Conservation (phyloP, 164 flowering plant species). For the Dillenia turbinata region DNA sequence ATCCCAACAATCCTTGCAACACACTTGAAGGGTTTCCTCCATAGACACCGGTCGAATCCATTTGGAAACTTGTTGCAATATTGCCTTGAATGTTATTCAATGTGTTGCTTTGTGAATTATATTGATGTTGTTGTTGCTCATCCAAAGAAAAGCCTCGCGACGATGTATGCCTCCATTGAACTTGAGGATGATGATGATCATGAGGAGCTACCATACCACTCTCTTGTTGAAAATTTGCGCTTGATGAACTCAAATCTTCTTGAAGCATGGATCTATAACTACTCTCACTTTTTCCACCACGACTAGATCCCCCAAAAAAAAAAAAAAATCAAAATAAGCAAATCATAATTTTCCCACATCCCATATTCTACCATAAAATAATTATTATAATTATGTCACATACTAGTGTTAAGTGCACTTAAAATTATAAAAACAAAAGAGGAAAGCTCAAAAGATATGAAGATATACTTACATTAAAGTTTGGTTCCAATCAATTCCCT, state of each 20-base stretch:
- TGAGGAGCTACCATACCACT: slow-evolving; percentile 13
- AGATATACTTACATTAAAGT: slow-evolving; percentile 35
- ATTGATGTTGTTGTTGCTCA: slow-evolving; percentile 21
- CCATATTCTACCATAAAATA: background rate
- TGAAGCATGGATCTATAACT: slow-evolving; percentile 52
- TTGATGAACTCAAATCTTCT: slow-evolving; percentile 22
- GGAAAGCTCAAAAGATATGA: background rate
- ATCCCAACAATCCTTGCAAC: slow-evolving; percentile 38
- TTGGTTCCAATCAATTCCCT: slow-evolving; percentile 34
- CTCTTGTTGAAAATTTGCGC: slow-evolving; percentile 27
- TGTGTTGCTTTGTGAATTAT: slow-evolving; percentile 28
- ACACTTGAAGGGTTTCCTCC: slow-evolving; percentile 32
- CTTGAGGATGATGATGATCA: background rate
- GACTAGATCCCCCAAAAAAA: slow-evolving; percentile 14
- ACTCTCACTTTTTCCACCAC: slow-evolving; percentile 38
- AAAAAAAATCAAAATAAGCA: background rate
- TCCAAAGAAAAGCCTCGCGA: slow-evolving; percentile 39
- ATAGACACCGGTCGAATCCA: slow-evolving; percentile 27
- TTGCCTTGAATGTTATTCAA: slow-evolving; percentile 18
- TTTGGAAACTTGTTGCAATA: slow-evolving; percentile 16
- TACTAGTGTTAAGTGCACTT: background rate
- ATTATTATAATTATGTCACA: background rate
- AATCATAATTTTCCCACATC: background rate
- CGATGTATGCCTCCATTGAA: slow-evolving; percentile 34
- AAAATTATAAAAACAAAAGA: background rate